Percentiles rank a stretch among this genome's conserved stretches.
These are phyloP conservation scores for Hypomontagnella submonticulosa DNA, from an alignment of 495 filamentous ascomycete genomes.

Conservation along the genomic window DNA sequence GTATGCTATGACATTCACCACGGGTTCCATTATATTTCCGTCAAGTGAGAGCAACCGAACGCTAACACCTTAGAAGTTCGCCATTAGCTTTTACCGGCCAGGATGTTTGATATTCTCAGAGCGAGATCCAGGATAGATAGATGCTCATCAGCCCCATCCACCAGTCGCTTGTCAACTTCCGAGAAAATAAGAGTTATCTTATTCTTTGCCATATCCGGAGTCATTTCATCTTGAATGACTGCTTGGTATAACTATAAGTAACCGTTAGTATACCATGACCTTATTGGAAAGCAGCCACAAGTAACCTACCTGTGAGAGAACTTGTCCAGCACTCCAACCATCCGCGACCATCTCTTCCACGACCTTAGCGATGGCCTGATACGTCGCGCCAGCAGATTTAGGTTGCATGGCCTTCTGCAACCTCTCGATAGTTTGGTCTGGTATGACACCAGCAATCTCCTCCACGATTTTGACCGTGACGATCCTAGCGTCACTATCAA, in stretches of 20 bases:
- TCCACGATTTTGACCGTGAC: constrained; percentile 85
- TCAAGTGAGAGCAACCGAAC: neutral
- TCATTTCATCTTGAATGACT: constrained; percentile 83
- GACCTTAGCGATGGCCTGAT: constrained; percentile 77
- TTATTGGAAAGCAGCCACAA: neutral
- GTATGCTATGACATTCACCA: constrained; percentile 24
- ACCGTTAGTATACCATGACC: constrained; percentile 17
- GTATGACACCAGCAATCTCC: constrained; percentile 96
- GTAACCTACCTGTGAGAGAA: constrained; percentile 76
- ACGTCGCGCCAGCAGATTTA: constrained; percentile 69
- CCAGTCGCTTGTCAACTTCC: constrained; percentile 90
- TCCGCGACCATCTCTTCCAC: constrained; percentile 94
- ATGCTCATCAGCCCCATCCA: constrained; percentile 98
- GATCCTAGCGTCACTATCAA: constrained; percentile 63
- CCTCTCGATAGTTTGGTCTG: constrained; percentile 72
- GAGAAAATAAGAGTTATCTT: constrained; percentile 90
- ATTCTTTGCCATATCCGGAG: constrained; percentile 87
- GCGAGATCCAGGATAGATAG: constrained; percentile 86
- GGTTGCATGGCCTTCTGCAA: constrained; percentile 84
- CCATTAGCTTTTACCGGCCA: constrained; percentile 58
- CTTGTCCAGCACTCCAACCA: constrained; percentile 96
- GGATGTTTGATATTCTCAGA: constrained; percentile 79
- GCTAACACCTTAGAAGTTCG: neutral
- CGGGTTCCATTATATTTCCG: neutral
- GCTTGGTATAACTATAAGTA: constrained; percentile 78